Base-by-base conservation (phyloP, 2,329 filamentous ascomycete genomes). In the Microsporum ferrugineum region DNA sequence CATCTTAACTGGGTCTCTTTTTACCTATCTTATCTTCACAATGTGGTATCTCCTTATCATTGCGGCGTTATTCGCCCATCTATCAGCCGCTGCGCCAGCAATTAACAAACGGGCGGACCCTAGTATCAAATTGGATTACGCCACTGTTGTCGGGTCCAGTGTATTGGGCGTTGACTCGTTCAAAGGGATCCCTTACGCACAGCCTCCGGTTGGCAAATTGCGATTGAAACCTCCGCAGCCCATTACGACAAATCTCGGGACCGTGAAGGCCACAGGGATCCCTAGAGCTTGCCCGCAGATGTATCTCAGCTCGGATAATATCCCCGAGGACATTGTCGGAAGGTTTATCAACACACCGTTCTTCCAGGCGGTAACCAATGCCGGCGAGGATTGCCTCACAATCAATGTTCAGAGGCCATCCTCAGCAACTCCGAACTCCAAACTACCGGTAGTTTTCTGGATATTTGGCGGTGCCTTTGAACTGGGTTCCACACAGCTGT, bases 101-200 rank as follows among this genome's bases (percentile, higher is more conserved):
- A 36, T 55, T 31, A 14, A 38, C 14, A 55, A 27, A 14, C 51
- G 51, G 17, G 33, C 31, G 7, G 12, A 8, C 8, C 3, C 71
- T 4, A 17, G 10, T 34, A 31, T 55, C 71, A 6, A 27, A 65
- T 47, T 55, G 51, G 51, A 55, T 14, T 55, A 55, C 23, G 84
- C 82, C 41, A 86, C 80, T 3, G 74, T 88, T 38, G 70, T 80
- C 47, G 84, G 84, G 12, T 66, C 41, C 61, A 73, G 66, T 62
- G 69, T 71, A 1, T 67, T 70, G 2, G 72, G 73, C 31, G 79
- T 89, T 23, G 88, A 92, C 61, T 82, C 78, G 31, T 91, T 89
- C 75, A 84, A 81, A 60, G 88, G 85, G 27, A 89, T 94, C 61
- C 88, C 88, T 2, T 94, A 85, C 68, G 88, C 88, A 1, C 77